Evolutionary conservation across 345 rosid genomes (phyloP), one percentile per base, ranked within the genome.

Genomic region (Anacardium occidentale): DNA sequence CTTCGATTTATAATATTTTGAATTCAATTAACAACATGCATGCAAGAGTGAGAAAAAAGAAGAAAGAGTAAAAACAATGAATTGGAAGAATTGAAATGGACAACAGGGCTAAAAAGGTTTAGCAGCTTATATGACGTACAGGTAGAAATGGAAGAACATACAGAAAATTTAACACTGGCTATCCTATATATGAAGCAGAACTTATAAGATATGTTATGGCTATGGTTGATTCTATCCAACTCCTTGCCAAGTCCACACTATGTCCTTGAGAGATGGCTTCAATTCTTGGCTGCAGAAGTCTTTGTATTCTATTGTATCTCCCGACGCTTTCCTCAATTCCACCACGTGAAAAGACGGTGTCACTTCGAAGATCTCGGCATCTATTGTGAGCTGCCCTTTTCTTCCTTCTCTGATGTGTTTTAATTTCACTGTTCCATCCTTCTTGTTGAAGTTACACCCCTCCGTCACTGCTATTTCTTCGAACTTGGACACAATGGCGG

Each of bases 231-330:
- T 64, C 76, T 73, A 82, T 70, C 66, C 76, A 72, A 26, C 74
- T 52, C 89, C 93, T 69, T 90, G 83, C 95, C 97, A 94, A 50
- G 83, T 83, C 96, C 98, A 89, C 6, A 91, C 97, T 21, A 94
- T 92, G 65, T 91, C 98, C 75, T 86, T 84, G 6, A 94, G 85
- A 26, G 94, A 90, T n/a, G 96, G 93, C 75, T 82, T 94, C 70
- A 94, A 71, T 72, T 78, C 96, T 7, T 72, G 76, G 75, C 89
- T 84, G 54, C 87, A 91, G 54, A 94, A 91, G 5, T 84, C 68
- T 47, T 69, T 81, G 64, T 91, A 94, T 77, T 94, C 97, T 69
- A 90, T 71, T 4, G 98, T 90, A 78, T 94, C 96, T 32, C 98
- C 98, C 5, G 83, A 62, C 10, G 80, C 64, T 64, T 94, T 94